Conservation (phyloP, 306 rosid genomes). For the Vigna unguiculata region DNA sequence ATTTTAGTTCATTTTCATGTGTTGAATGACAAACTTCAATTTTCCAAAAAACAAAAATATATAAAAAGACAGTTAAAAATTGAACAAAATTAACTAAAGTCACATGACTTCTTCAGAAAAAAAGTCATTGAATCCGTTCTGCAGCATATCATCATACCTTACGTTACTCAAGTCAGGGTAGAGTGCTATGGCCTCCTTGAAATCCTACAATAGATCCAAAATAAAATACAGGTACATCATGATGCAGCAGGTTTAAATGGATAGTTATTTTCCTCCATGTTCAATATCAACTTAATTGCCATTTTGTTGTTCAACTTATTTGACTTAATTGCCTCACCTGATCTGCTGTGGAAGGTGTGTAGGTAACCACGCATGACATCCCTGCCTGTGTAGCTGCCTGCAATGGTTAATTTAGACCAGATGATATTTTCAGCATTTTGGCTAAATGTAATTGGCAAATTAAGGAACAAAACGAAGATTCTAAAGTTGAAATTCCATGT, state of each 20-base stretch:
- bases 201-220: conserved; percentile 62
- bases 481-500: conserved; percentile 10
- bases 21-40: too few species aligned
- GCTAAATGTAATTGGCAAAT: conserved; percentile 3
- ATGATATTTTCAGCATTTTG: conserved; percentile 23
- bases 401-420: conserved; percentile 35
- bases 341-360: conserved; percentile 86
- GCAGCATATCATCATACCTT: conserved; percentile 70
- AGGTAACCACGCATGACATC: conserved; percentile 85
- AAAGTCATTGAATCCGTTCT: too few species aligned
- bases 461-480: conserved; percentile 29
- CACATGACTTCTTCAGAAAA: too few species aligned
- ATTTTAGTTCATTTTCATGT: too few species aligned
- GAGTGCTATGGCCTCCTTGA: conserved; percentile 77
- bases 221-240: conserved; percentile 31
- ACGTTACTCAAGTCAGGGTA: conserved; percentile 85
- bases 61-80: too few species aligned
- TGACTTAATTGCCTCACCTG: conserved; percentile 64
- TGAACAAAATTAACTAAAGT: too few species aligned
- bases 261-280: background rate
- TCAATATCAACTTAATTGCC: conserved; percentile 5
- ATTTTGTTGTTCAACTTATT: conserved; percentile 7
- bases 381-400: conserved; percentile 96
- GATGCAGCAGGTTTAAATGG: conserved; percentile 29
- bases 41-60: too few species aligned